Conservation (phyloP, 1,139 yeast genomes). For the Kodamaea anthophila region DNA sequence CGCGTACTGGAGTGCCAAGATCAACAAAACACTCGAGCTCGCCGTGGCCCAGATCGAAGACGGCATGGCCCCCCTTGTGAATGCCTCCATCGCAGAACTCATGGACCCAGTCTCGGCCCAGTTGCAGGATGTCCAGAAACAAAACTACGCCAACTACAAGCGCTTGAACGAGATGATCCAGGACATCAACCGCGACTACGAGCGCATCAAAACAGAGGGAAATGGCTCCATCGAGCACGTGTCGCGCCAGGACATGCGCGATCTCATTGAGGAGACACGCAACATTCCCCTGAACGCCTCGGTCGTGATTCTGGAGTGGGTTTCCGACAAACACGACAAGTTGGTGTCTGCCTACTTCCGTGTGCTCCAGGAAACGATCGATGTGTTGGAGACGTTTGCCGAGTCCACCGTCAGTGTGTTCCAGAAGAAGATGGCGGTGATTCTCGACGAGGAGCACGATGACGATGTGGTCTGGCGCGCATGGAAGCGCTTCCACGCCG, state of each 20-base stretch:
- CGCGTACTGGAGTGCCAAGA: slow-evolving; percentile 28
- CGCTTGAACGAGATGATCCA: slow-evolving; percentile 40
- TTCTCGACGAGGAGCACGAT: slow-evolving; percentile 20
- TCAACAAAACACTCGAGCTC: slow-evolving; percentile 36
- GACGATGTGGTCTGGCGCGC: slow-evolving; percentile 49
- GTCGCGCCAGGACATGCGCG: slow-evolving; percentile 56
- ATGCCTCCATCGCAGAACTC: slow-evolving; percentile 24
- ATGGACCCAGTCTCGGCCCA: slow-evolving; percentile 33
- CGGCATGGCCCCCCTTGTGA: slow-evolving; percentile 35
- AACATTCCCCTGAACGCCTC: slow-evolving; percentile 30
- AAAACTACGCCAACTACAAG: slow-evolving; percentile 40
- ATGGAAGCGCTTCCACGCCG: slow-evolving; percentile 60
- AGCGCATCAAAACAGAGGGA: slow-evolving; percentile 35
- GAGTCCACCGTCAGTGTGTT: slow-evolving; percentile 58
- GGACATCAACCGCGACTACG: slow-evolving; percentile 45
- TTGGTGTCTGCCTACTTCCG: slow-evolving; percentile 34
- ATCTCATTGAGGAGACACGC: slow-evolving; percentile 35
- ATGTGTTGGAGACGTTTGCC: slow-evolving; percentile 66
- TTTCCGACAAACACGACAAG: slow-evolving; percentile 29
- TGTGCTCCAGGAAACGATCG: slow-evolving; percentile 51
- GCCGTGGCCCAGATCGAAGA: slow-evolving; percentile 36
- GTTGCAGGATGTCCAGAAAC: slow-evolving; percentile 38
- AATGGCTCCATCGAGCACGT: slow-evolving; percentile 25
- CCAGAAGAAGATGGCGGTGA: slow-evolving; percentile 27
- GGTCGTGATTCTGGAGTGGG: slow-evolving; percentile 24